These are phyloP conservation scores for Boletus coccyginus DNA, from an alignment of 768 basidiomycete species.

Conservation along the genomic window DNA sequence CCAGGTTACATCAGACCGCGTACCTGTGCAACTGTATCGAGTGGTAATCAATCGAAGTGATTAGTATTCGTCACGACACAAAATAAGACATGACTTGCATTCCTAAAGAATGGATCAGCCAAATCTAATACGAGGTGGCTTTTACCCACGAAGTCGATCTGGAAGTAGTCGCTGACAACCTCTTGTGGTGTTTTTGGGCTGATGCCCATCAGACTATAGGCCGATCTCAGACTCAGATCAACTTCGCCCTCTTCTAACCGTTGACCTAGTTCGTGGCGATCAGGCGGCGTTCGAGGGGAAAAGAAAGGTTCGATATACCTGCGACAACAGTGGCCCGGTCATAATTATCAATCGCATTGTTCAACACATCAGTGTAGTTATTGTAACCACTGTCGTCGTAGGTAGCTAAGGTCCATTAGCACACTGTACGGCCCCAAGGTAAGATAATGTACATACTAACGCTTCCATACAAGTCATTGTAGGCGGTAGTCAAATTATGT, in stretches of 20 bases:
- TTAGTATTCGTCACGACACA: not conserved
- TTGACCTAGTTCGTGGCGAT: conserved; percentile 7
- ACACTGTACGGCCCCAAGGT: not conserved
- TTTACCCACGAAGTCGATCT: conserved; percentile 38
- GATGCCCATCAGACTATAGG: conserved; percentile 49
- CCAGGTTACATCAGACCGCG: not conserved
- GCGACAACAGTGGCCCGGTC: conserved; percentile 41
- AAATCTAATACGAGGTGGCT: not conserved
- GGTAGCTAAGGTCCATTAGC: conserved; percentile 38
- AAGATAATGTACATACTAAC: conserved; percentile 37
- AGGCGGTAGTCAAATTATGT: conserved; percentile 45
- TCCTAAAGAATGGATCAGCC: conserved; percentile 20
- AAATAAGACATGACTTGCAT: conserved; percentile 20
- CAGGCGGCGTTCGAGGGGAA: conserved; percentile 46
- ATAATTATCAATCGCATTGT: conserved; percentile 40
- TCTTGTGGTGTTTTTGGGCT: conserved; percentile 45
- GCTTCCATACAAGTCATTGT: conserved; percentile 43
- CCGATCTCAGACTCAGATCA: conserved; percentile 52
- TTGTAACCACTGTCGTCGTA: conserved; percentile 50
- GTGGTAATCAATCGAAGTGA: not conserved
- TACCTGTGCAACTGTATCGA: conserved; percentile 28
- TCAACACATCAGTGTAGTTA: conserved; percentile 47
- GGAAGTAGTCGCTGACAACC: conserved; percentile 55
- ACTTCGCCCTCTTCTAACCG: conserved; percentile 32
- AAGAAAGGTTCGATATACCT: conserved; percentile 32